Conservation (phyloP, 768 basidiomycete species). For the Fistulinella prunicolor region DNA sequence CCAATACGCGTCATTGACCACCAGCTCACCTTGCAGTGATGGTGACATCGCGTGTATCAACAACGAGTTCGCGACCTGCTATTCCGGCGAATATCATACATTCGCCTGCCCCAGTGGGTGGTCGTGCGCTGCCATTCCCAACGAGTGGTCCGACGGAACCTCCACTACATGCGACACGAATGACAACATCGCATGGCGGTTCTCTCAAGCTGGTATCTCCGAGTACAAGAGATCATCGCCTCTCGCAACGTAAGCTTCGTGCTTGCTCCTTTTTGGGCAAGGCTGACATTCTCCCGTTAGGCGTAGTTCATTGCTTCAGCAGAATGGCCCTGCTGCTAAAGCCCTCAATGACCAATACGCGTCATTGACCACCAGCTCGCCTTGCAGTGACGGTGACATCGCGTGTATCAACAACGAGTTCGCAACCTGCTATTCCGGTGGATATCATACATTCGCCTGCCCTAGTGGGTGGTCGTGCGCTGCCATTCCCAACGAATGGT, state of each 20-base stretch:
- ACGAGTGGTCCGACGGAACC: slow-evolving; percentile 16
- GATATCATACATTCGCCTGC: slow-evolving; percentile 14
- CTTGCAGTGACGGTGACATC: slow-evolving; percentile 15
- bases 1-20: slow-evolving; percentile 15
- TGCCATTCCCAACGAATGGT: slow-evolving; percentile 23
- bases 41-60: slow-evolving; percentile 20
- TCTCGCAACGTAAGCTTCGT: not conserved
- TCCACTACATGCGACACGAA: slow-evolving; percentile 18
- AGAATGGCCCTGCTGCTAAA: slow-evolving; percentile 26
- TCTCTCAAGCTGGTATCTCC: slow-evolving; percentile 17
- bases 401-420: slow-evolving; percentile 22
- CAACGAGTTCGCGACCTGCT: slow-evolving; percentile 17
- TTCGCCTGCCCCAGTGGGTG: slow-evolving; percentile 12
- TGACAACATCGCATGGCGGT: slow-evolving; percentile 13
- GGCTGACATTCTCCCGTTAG: slow-evolving; percentile 5
- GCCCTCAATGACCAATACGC: slow-evolving; percentile 23
- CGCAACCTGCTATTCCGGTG: slow-evolving; percentile 13
- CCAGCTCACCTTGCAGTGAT: slow-evolving; percentile 16
- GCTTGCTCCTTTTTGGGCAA: not conserved
- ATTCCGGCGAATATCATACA: slow-evolving; percentile 10
- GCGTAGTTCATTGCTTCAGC: slow-evolving; percentile 18
- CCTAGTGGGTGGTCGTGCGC: slow-evolving; percentile 16
- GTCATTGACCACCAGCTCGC: slow-evolving; percentile 11
- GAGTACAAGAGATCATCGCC: slow-evolving; percentile 11
- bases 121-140: slow-evolving; percentile 24